A percentile compares a stretch with the other conserved stretches of the same genome.
Conservation (phyloP, 2,329 filamentous ascomycete species). For the Polytolypa hystricis region DNA sequence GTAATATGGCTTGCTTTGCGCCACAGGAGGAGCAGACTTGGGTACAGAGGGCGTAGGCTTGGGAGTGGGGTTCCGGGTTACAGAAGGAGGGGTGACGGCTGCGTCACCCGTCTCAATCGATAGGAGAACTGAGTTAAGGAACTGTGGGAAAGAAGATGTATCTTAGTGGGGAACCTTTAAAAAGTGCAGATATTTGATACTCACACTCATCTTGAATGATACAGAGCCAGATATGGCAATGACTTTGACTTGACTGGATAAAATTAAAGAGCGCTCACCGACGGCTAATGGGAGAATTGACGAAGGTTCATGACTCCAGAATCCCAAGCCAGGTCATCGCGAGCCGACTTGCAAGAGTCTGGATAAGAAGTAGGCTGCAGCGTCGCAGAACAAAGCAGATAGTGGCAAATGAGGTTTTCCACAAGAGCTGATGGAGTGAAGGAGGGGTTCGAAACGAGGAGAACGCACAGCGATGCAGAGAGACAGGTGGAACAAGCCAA, state of each 20-base stretch:
- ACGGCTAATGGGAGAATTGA: background rate
- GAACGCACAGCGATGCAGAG: too few relatives aligned
- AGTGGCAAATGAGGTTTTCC: too few relatives aligned
- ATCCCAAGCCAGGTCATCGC: conserved; percentile 3
- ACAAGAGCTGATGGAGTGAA: too few relatives aligned
- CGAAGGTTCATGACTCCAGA: conserved; percentile 3
- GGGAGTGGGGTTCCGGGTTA: conserved; percentile 9
- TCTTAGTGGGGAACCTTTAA: too few relatives aligned
- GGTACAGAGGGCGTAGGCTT: conserved; percentile 1
- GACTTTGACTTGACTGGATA: too few relatives aligned
- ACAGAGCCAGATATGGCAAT: too few relatives aligned
- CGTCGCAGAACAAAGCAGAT: too few relatives aligned
- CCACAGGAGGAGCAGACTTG: background rate
- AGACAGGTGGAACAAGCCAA: too few relatives aligned
- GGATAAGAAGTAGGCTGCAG: too few relatives aligned
- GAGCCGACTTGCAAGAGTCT: too few relatives aligned
- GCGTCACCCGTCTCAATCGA: conserved; percentile 35
- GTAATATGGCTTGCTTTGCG: background rate
- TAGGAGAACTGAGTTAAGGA: conserved; percentile 41
- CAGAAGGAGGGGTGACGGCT: conserved; percentile 14
- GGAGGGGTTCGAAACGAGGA: too few relatives aligned
- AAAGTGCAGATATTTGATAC: conserved; percentile 4
- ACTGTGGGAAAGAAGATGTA: too few relatives aligned
- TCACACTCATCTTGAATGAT: conserved; percentile 30
- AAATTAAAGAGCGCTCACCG: conserved; percentile 1